A percentile compares a stretch with the other conserved stretches of the same genome.
Evolutionary conservation across 352 stramenopile species (phyloP).

Genomic region (Globisporangium mamillatum): DNA sequence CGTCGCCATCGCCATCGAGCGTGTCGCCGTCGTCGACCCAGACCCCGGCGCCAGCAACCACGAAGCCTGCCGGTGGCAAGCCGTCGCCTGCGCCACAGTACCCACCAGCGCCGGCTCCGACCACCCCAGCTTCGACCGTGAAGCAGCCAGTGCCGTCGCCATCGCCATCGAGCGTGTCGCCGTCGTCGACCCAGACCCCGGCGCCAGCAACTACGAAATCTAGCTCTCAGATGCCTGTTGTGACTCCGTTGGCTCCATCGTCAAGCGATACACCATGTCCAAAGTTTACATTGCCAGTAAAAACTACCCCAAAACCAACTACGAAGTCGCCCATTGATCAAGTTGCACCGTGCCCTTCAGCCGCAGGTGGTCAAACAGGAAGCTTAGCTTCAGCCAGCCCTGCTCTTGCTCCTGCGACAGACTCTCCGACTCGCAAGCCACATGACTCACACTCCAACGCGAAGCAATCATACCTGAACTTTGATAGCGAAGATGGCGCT

Average conservation of each 20-base stretch:
- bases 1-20: neutral
- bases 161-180: conserved; percentile 1
- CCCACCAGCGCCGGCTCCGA: neutral
- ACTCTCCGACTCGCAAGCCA: neutral
- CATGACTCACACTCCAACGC: neutral
- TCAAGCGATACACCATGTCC: neutral
- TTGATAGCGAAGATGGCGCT: neutral
- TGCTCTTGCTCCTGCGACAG: neutral
- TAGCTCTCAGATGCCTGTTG: neutral
- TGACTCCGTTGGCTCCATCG: neutral
- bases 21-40: neutral
- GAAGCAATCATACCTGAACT: conserved; percentile 1
- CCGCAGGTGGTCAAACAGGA: neutral
- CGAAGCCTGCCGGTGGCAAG: neutral
- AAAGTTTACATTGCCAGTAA: neutral
- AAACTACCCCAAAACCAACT: neutral
- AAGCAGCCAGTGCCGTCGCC: neutral
- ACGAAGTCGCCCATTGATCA: neutral
- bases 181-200: neutral
- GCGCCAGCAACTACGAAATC: neutral
- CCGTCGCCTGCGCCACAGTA: neutral
- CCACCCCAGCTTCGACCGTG: neutral
- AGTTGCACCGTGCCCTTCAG: neutral
- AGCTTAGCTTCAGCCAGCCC: neutral
- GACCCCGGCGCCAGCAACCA: neutral